phyloP scores from a whole-genome alignment of 2,329 filamentous ascomycete species.

The Pyrenophora tritici-repentis region DNA sequence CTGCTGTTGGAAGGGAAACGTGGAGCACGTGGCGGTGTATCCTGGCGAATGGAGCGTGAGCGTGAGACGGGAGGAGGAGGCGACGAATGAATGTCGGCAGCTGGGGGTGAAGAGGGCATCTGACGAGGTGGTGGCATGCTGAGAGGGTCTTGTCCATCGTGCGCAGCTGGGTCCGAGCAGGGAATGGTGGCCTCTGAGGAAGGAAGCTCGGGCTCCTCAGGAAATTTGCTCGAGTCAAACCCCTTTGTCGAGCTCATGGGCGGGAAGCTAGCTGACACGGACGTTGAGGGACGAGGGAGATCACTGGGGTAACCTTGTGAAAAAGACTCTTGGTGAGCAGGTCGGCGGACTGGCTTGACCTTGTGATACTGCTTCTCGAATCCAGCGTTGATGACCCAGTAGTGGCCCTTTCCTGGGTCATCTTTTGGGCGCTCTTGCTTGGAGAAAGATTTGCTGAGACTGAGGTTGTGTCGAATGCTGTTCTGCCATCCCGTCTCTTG shows the following conservation, averaged over 20 bases:
- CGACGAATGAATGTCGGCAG: conserved; percentile 81
- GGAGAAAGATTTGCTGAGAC: conserved; percentile 93
- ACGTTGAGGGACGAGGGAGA: conserved; percentile 45
- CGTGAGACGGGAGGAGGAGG: conserved; percentile 81
- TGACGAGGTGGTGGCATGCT: conserved; percentile 52
- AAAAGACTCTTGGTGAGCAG: conserved; percentile 52
- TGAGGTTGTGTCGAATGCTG: conserved; percentile 97
- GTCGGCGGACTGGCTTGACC: conserved; percentile 71
- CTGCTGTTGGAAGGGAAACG: conserved; percentile 68
- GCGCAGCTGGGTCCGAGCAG: conserved; percentile 56
- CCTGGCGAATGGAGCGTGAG: conserved; percentile 60
- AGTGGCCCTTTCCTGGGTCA: conserved; percentile 95
- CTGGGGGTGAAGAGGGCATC: conserved; percentile 71
- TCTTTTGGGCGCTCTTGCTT: conserved; percentile 97
- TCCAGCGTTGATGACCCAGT: conserved; percentile 92
- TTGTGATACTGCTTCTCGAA: conserved; percentile 89
- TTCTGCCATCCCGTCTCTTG: conserved; percentile 96
- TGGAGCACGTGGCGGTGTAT: conserved; percentile 75
- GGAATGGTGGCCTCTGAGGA: conserved; percentile 59
- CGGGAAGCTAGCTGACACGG: conserved; percentile 44
- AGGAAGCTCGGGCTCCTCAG: conserved; percentile 54
- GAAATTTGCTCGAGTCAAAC: conserved; percentile 57
- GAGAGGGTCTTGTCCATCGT: conserved; percentile 53
- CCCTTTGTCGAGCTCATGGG: conserved; percentile 49
- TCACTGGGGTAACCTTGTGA: conserved; percentile 40